phyloP scores from a whole-genome alignment of 2,329 filamentous ascomycete species.

The Hirsutella rhossiliensis region DNA sequence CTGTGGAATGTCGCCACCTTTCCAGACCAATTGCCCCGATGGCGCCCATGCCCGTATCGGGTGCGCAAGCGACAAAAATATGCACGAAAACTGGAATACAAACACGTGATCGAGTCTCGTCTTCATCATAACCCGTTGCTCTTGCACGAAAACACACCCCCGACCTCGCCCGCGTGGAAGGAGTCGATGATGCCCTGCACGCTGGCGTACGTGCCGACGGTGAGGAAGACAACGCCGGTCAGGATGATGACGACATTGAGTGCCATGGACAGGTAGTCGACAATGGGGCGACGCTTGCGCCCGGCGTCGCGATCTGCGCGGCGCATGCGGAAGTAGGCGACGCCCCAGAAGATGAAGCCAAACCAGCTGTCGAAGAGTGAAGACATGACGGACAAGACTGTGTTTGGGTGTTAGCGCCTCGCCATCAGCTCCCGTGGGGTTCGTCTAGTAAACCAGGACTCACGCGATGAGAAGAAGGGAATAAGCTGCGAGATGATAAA shows the following conservation, averaged over 20 bases:
- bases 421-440: not conserved
- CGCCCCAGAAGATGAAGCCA: slow-evolving; percentile 90
- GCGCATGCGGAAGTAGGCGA: slow-evolving; percentile 69
- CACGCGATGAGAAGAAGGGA: slow-evolving; percentile 75
- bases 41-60: not conserved
- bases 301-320: slow-evolving; percentile 45
- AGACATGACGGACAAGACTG: slow-evolving; percentile 62
- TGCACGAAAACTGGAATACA: not conserved
- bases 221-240: slow-evolving; percentile 71
- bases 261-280: slow-evolving; percentile 40
- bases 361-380: slow-evolving; percentile 88
- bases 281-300: slow-evolving; percentile 35
- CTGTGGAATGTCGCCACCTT: too few relatives aligned
- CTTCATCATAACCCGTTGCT: slow-evolving; percentile 46
- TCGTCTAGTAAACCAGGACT: slow-evolving; percentile 12
- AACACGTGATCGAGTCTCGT: not conserved
- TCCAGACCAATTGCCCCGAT: not conserved
- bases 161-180: slow-evolving; percentile 52
- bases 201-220: slow-evolving; percentile 68
- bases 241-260: slow-evolving; percentile 64
- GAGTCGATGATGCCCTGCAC: slow-evolving; percentile 65
- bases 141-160: slow-evolving; percentile 63
- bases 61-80: not conserved
- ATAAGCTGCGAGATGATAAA: slow-evolving; percentile 91
- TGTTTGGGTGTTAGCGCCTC: slow-evolving; percentile 1